phyloP scores from a whole-genome alignment of 306 rosid genomes.

The Dryas octopetala region DNA sequence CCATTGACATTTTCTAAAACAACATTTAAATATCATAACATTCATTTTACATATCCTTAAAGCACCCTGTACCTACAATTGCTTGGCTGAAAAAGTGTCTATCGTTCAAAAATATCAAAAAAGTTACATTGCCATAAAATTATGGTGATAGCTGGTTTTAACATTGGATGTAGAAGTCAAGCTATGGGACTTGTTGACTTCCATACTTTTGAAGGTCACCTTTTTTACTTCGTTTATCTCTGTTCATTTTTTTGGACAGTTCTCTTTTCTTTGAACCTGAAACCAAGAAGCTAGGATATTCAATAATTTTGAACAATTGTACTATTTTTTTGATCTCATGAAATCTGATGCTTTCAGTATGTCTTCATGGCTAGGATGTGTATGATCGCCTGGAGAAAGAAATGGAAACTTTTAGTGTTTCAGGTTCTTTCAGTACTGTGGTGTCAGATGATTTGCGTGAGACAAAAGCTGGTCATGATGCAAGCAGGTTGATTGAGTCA shows the following conservation, averaged over 20 bases:
- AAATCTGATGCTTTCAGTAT: constrained; percentile 31
- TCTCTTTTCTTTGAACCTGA: constrained; percentile 4
- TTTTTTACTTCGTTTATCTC: neutral
- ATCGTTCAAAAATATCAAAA: neutral
- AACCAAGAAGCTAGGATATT: constrained; percentile 6
- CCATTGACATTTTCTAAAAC: neutral
- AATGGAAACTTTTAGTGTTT: constrained; percentile 61
- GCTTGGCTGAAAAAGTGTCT: neutral
- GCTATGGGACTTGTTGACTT: neutral
- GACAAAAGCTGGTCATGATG: constrained; percentile 49
- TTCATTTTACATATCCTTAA: neutral
- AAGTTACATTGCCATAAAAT: neutral
- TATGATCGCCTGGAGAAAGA: constrained; percentile 74
- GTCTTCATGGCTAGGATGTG: constrained; percentile 54
- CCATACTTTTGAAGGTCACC: neutral
- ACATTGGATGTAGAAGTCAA: neutral
- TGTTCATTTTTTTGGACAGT: constrained; percentile 6
- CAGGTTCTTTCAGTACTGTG: constrained; percentile 44
- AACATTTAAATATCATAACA: neutral
- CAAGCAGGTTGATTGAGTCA: constrained; percentile 55
- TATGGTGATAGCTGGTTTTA: neutral
- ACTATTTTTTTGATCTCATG: constrained; percentile 12
- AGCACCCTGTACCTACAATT: neutral
- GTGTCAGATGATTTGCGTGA: constrained; percentile 45
- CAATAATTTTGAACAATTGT: constrained; percentile 17